Percentiles rank a stretch among this genome's conserved stretches.
phyloP scores from a whole-genome alignment of 225 moss, liverwort and hornwort species.

The Pleurozium schreberi region DNA sequence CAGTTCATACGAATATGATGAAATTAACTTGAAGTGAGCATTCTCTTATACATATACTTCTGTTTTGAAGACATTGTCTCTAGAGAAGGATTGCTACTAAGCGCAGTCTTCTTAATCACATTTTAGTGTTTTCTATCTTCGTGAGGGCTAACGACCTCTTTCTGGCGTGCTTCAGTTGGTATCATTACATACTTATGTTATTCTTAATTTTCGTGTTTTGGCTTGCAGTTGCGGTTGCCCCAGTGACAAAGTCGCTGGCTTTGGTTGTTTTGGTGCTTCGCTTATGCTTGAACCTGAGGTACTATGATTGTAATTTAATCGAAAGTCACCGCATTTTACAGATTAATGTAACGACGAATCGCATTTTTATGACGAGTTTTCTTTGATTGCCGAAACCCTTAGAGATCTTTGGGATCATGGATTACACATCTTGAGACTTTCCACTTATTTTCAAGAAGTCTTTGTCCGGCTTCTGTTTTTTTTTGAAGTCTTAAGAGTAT shows the following conservation, averaged over 20 bases:
- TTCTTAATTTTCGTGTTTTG: conserved; percentile 2
- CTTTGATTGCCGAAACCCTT: not conserved
- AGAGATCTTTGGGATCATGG: not conserved
- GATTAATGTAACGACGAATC: not conserved
- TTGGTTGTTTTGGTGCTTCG: conserved; percentile 78
- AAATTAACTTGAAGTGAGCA: conserved; percentile 84
- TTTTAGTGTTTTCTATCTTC: not conserved
- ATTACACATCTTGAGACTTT: not conserved
- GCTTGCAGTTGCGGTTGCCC: conserved; percentile 95
- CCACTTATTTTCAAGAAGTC: not conserved
- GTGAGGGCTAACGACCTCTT: not conserved
- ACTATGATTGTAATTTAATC: not conserved
- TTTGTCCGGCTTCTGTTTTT: not conserved
- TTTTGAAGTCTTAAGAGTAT: not conserved
- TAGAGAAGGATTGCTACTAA: not conserved
- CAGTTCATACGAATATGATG: conserved; percentile 70
- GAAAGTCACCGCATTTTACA: not conserved
- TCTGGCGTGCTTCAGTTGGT: not conserved
- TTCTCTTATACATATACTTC: not conserved
- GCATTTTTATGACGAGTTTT: not conserved
- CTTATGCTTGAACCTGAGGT: conserved; percentile 97
- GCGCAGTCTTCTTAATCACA: not conserved
- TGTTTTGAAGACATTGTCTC: not conserved
- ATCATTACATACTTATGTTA: not conserved
- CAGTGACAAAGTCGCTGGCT: conserved; percentile 85